Base-by-base conservation (phyloP, 805 yeast genomes). In the Candida oleophila region DNA sequence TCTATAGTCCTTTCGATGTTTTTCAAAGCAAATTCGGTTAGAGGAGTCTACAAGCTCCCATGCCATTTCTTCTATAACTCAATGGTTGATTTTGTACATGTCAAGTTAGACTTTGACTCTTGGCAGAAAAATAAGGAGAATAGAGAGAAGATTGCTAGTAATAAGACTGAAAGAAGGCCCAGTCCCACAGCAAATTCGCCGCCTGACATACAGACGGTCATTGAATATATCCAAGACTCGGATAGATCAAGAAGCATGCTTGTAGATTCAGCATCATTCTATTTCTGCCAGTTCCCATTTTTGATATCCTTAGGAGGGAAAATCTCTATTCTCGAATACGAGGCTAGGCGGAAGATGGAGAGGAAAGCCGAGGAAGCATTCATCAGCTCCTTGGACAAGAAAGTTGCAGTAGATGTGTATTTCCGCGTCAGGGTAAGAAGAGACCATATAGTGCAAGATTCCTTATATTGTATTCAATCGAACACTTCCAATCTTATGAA, bases 321-420 rank as follows among this genome's bases (percentile, higher is more conserved):
- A 62, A 85, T 90, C 2, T 74, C 85, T 0, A 81, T 92, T 2
- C 66, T 92, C 51, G 96, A 88, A 54, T 83, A 87, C 60, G 96
- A 89, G 59, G 89, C 92, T 0, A 77, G 82, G 50, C 65, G 85
- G 41, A 85, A 80, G 44, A 90, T 90, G 96, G 94, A 87, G 56
- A 69, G 85, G 44, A 83, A 85, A 56, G 96, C 96, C 0, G 96
- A 89, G 56, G 92, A 88, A 60, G 96, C 96, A 0, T 90, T 90
- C 56, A 77, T 90, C 36, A 80, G 78, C 44, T 84, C 96, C 0
- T 58, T 89, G 25, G 87, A 85, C 54, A 76, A 78, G 43, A 74
- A 83, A 44, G 70, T 74, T 16, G 79, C 80, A 0, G 65, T 83
- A 32, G 89, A 85, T 57, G 85, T 90, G 3, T 80, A 83, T 62